Percentiles rank a stretch among this genome's conserved stretches.
Conservation (phyloP, 768 basidiomycete species). For the Rhodotorula kratochvilovae region DNA sequence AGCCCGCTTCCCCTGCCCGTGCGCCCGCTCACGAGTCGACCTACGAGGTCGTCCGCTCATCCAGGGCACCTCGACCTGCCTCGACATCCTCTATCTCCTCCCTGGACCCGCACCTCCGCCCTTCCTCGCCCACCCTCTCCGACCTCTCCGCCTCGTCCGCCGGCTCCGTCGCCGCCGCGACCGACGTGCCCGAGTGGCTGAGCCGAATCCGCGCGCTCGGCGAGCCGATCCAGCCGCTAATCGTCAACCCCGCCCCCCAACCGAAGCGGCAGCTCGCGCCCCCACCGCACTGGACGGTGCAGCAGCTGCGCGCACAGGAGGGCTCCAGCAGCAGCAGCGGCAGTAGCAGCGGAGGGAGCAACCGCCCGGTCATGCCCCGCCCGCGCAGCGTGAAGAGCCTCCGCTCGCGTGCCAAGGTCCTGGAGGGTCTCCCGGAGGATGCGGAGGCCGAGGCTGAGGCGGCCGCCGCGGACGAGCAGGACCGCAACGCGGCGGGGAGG, state of each 20-base stretch:
- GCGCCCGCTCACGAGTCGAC: background rate
- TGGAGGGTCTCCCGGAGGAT: conserved; percentile 20
- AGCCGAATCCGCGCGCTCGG: conserved; percentile 29
- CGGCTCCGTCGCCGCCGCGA: conserved; percentile 3
- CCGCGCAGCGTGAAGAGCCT: conserved; percentile 18
- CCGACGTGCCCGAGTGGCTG: conserved; percentile 33
- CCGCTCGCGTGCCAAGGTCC: background rate
- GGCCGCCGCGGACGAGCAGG: conserved; percentile 3
- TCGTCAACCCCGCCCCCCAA: background rate
- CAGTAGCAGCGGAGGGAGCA: background rate
- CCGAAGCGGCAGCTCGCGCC: conserved; percentile 4
- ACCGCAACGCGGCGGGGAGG: background rate
- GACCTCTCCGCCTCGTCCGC: conserved; percentile 1
- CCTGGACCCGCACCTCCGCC: background rate
- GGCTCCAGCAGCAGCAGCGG: background rate
- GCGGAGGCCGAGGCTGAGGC: conserved; percentile 23
- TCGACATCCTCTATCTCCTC: background rate
- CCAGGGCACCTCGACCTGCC: background rate
- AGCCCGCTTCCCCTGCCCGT: background rate
- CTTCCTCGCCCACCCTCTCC: conserved; percentile 1
- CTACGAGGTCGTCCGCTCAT: conserved; percentile 9
- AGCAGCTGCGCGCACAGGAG: conserved; percentile 18
- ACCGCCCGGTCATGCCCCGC: conserved; percentile 1
- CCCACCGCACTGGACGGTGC: conserved; percentile 29
- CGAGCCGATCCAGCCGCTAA: conserved; percentile 22